Percentiles rank a stretch among this genome's conserved stretches.
Conservation (phyloP, 139 green algal species). For the Chlorella sp. region DNA sequence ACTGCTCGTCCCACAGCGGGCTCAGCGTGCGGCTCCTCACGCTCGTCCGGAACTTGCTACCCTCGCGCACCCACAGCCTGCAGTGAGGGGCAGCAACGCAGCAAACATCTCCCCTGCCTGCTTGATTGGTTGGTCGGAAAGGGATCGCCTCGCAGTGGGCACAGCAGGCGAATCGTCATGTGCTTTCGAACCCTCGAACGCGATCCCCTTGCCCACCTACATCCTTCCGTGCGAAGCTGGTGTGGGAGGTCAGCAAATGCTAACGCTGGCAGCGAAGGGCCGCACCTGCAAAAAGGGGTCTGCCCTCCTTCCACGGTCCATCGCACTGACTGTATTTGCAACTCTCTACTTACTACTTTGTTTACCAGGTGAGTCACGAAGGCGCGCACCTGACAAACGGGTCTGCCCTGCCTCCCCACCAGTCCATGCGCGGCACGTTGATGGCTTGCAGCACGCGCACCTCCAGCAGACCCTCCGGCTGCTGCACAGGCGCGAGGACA, state of each 20-base stretch:
- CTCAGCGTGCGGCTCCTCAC: slow-evolving; percentile 36
- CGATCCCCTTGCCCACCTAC: neutral
- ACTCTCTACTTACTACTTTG: too few relatives aligned
- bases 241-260: too few relatives aligned
- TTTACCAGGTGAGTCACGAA: too few relatives aligned
- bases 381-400: neutral
- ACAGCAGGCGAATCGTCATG: too few relatives aligned
- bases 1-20: slow-evolving; percentile 44
- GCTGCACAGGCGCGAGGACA: neutral
- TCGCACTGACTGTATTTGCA: too few relatives aligned
- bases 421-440: slow-evolving; percentile 22
- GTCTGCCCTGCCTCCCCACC: neutral
- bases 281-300: too few relatives aligned
- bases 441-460: neutral
- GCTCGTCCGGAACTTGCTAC: slow-evolving; percentile 1
- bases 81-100: neutral
- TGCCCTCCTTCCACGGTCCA: too few relatives aligned
- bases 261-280: too few relatives aligned
- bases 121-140: neutral
- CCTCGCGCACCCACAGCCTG: slow-evolving; percentile 40
- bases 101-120: neutral
- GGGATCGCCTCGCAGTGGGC: too few relatives aligned
- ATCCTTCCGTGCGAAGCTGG: too few relatives aligned
- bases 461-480: slow-evolving; percentile 21
- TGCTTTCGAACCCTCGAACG: too few relatives aligned